These are phyloP conservation scores for Elsinoe fawcettii DNA, from an alignment of 2,329 filamentous ascomycete species.

Conservation along the genomic window DNA sequence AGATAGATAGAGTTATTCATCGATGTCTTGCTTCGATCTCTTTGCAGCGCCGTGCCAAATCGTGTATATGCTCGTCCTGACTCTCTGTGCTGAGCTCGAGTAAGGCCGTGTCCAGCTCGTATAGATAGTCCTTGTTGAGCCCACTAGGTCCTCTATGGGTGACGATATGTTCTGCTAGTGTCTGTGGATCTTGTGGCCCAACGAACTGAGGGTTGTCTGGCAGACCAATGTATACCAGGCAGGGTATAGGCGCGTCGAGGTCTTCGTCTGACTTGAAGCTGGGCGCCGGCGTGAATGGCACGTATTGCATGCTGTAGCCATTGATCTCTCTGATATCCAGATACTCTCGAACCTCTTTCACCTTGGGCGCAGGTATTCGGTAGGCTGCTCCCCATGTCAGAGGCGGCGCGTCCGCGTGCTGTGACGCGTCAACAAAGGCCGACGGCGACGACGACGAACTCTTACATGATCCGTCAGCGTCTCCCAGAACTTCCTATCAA, in stretches of 20 bases:
- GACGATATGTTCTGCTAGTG: slow-evolving; percentile 73
- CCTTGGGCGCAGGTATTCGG: slow-evolving; percentile 57
- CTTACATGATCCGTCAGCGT: slow-evolving; percentile 58
- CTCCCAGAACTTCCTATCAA: slow-evolving; percentile 76
- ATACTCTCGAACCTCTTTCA: slow-evolving; percentile 76
- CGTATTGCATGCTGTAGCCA: slow-evolving; percentile 89
- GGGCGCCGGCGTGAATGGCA: slow-evolving; percentile 63
- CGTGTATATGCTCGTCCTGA: slow-evolving; percentile 74
- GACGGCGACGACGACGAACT: background rate
- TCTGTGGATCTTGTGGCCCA: slow-evolving; percentile 69
- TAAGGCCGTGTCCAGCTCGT: slow-evolving; percentile 68
- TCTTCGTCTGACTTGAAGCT: slow-evolving; percentile 38
- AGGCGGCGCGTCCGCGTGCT: slow-evolving; percentile 53
- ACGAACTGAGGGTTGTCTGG: slow-evolving; percentile 90
- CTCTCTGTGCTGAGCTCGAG: slow-evolving; percentile 65
- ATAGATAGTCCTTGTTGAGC: slow-evolving; percentile 82
- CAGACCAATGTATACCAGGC: slow-evolving; percentile 88
- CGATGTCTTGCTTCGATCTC: slow-evolving; percentile 44
- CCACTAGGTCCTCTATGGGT: slow-evolving; percentile 74
- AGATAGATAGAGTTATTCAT: background rate
- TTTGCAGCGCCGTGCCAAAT: slow-evolving; percentile 67
- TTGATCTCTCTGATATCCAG: slow-evolving; percentile 97
- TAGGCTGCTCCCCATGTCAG: slow-evolving; percentile 80
- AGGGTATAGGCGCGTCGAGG: slow-evolving; percentile 36
- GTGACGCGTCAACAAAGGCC: slow-evolving; percentile 18